Evolutionary conservation across 2,329 filamentous ascomycete species (phyloP).

Genomic region (Ceratocystis cacaofunesta): DNA sequence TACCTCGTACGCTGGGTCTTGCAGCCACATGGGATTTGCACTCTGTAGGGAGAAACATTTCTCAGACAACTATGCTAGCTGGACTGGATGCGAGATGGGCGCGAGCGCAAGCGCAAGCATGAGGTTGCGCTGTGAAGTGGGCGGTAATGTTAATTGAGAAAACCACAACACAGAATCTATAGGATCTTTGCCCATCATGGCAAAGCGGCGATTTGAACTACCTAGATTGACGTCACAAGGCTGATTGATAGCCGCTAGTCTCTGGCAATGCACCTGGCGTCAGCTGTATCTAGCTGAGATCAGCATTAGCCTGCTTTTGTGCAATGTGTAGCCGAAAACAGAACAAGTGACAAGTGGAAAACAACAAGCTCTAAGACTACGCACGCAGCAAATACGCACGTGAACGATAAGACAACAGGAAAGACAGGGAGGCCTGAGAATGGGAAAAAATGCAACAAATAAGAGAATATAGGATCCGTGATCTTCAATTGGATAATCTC

Average conservation of each 20-base stretch:
- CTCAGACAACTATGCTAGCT: background rate
- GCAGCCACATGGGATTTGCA: background rate
- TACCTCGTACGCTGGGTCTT: background rate
- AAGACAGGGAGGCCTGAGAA: background rate
- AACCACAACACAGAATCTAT: too few relatives aligned
- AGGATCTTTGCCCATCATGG: too few relatives aligned
- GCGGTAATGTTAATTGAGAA: background rate
- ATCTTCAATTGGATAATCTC: background rate
- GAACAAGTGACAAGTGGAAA: background rate
- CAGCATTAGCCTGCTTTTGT: background rate
- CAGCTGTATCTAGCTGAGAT: background rate
- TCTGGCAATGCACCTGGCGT: background rate
- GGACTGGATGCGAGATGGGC: background rate
- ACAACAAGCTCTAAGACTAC: background rate
- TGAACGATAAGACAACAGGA: background rate
- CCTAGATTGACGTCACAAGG: background rate
- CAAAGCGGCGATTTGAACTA: too few relatives aligned
- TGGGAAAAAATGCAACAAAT: background rate
- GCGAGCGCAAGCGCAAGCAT: background rate
- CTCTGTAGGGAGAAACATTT: conserved; percentile 6
- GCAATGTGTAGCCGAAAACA: background rate
- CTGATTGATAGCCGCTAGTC: background rate
- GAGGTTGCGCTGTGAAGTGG: background rate
- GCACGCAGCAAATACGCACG: background rate
- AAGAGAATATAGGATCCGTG: background rate